Evolutionary conservation across 2,329 filamentous ascomycete species (phyloP).

Genomic region (Aspergillus ibericus): DNA sequence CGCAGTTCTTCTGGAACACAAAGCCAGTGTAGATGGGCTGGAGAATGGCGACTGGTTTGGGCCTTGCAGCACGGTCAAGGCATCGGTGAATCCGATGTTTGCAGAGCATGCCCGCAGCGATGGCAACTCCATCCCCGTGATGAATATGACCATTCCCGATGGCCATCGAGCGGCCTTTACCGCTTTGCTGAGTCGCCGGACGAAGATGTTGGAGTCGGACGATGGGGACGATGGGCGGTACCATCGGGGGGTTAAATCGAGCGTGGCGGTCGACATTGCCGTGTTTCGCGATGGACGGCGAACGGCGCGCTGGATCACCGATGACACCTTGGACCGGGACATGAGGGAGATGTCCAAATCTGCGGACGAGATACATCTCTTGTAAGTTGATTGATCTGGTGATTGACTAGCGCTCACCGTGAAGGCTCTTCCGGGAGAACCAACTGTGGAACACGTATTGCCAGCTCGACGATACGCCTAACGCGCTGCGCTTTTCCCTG

Average conservation of each 20-base stretch:
- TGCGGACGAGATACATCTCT: constrained; percentile 13
- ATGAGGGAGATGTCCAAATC: constrained; percentile 6
- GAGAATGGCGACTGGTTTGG: constrained; percentile 17
- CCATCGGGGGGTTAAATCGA: background rate
- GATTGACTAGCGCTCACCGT: background rate
- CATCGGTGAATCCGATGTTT: background rate
- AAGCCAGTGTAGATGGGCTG: constrained; percentile 12
- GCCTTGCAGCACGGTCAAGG: constrained; percentile 12
- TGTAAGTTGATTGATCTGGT: constrained; percentile 6
- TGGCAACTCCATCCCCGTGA: constrained; percentile 10
- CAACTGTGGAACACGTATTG: constrained; percentile 12
- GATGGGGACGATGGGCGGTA: constrained; percentile 5
- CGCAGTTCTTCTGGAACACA: constrained; percentile 15
- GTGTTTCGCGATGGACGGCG: constrained; percentile 5
- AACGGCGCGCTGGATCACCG: constrained; percentile 10
- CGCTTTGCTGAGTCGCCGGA: constrained; percentile 6
- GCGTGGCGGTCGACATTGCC: constrained; percentile 12
- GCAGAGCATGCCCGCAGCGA: background rate
- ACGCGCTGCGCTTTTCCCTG: constrained; percentile 13
- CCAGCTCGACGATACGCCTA: constrained; percentile 11
- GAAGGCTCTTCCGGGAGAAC: constrained; percentile 16
- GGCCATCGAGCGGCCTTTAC: constrained; percentile 4
- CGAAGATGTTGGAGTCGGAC: constrained; percentile 4
- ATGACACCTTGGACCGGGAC: constrained; percentile 1
- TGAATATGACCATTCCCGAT: constrained; percentile 14